These are phyloP conservation scores for Polyporus arcularius DNA, from an alignment of 768 basidiomycete species.

Conservation along the genomic window DNA sequence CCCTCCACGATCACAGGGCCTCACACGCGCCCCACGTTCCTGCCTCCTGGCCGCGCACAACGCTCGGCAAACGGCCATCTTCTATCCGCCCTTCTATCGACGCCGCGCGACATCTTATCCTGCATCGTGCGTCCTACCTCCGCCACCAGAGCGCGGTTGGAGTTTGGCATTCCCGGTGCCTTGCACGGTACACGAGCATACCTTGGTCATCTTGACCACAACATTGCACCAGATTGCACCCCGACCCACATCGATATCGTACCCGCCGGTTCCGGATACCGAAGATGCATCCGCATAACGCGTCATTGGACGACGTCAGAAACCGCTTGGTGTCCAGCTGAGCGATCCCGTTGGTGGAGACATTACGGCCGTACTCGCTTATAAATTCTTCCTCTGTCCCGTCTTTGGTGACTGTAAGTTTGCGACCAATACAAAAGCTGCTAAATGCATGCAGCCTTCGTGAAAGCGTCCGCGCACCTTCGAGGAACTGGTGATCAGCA, in stretches of 20 bases:
- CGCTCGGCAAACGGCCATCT: constrained; percentile 13
- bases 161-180: not conserved
- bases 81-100: constrained; percentile 15
- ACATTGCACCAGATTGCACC: too few relatives aligned
- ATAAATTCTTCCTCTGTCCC: too few relatives aligned
- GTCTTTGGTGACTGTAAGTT: too few relatives aligned
- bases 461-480: not conserved
- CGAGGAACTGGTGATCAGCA: not conserved
- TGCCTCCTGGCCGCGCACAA: not conserved
- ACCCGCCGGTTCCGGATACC: too few relatives aligned
- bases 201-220: too few relatives aligned
- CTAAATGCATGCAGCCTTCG: not conserved
- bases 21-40: not conserved
- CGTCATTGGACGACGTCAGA: too few relatives aligned
- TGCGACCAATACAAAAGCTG: too few relatives aligned
- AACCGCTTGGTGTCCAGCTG: too few relatives aligned
- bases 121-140: not conserved
- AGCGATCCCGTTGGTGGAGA: too few relatives aligned
- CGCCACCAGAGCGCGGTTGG: not conserved
- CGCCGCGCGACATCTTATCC: constrained; percentile 8
- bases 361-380: too few relatives aligned
- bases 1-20: constrained; percentile 5
- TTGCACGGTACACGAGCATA: not conserved
- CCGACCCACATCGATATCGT: not conserved
- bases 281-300: too few relatives aligned